Conservation (phyloP, 2,329 filamentous ascomycete genomes). For the Hortaea sp. region DNA sequence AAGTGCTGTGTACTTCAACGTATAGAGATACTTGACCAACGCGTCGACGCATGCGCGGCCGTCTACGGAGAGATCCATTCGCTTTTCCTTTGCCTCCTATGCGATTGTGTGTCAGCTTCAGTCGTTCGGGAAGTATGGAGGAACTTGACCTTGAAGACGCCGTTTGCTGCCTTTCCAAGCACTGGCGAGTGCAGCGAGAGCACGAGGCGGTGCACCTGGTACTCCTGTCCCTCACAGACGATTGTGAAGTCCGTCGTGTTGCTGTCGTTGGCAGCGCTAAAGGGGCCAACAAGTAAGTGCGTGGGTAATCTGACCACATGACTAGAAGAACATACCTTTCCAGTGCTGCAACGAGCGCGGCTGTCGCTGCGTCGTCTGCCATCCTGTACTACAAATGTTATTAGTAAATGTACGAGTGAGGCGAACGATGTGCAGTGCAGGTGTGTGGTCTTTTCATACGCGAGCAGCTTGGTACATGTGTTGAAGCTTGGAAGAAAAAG, state of each 20-base stretch:
- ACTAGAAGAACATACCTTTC: too few relatives aligned
- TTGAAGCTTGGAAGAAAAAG: too few relatives aligned
- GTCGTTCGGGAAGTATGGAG: too few relatives aligned
- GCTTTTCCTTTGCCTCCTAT: background rate
- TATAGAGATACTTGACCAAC: conserved; percentile 1
- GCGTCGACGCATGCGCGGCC: background rate
- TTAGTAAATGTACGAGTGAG: too few relatives aligned
- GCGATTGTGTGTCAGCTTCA: background rate
- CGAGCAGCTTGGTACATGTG: too few relatives aligned
- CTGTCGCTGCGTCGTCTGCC: too few relatives aligned
- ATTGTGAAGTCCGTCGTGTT: conserved; percentile 10
- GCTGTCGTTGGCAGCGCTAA: background rate
- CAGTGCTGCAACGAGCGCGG: too few relatives aligned
- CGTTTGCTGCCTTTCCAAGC: conserved; percentile 5
- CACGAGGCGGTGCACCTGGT: conserved; percentile 10
- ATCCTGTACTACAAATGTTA: too few relatives aligned
- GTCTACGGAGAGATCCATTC: background rate
- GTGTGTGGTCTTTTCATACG: too few relatives aligned
- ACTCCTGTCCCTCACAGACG: conserved; percentile 5
- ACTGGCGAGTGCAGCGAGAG: conserved; percentile 12
- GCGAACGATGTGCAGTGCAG: too few relatives aligned
- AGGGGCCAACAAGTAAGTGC: too few relatives aligned
- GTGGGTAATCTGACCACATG: too few relatives aligned
- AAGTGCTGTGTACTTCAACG: background rate
- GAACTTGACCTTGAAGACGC: background rate